Conservation (phyloP, 1,284 basidiomycete genomes). For the Entoloma clypeatum region DNA sequence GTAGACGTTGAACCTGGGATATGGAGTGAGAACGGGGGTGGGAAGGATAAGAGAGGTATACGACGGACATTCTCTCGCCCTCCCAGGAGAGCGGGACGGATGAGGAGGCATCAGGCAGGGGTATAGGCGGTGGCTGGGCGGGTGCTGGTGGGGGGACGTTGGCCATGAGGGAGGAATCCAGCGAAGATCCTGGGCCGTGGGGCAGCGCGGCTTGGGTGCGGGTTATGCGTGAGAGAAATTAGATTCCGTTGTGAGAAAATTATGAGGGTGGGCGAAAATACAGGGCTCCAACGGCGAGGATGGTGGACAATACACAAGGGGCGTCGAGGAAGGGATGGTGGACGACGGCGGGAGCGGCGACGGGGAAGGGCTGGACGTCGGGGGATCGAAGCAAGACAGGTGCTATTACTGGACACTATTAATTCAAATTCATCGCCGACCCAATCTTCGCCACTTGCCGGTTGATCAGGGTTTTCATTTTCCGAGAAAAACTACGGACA, state of each 20-base stretch:
- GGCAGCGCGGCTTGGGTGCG: slow-evolving; percentile 16
- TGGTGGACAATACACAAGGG: slow-evolving; percentile 16
- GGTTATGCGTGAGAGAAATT: slow-evolving; percentile 16
- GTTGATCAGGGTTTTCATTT: slow-evolving; percentile 13
- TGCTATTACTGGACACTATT: slow-evolving; percentile 8
- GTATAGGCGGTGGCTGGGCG: slow-evolving; percentile 19
- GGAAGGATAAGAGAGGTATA: slow-evolving; percentile 21
- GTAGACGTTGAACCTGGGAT: slow-evolving; percentile 76
- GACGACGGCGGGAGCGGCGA: slow-evolving; percentile 12
- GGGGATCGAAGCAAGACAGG: slow-evolving; percentile 22
- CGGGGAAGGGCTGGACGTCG: slow-evolving; percentile 17
- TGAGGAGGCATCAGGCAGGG: slow-evolving; percentile 22
- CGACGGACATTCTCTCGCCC: slow-evolving; percentile 46
- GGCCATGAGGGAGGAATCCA: slow-evolving; percentile 23
- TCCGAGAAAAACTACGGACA: too few relatives aligned
- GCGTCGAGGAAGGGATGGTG: neutral
- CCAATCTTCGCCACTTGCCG: slow-evolving; percentile 23
- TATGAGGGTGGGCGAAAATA: slow-evolving; percentile 12
- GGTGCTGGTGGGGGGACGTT: slow-evolving; percentile 22
- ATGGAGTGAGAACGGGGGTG: slow-evolving; percentile 15
- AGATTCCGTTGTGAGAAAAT: slow-evolving; percentile 15
- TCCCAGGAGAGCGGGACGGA: slow-evolving; percentile 42
- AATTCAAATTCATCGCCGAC: slow-evolving; percentile 28
- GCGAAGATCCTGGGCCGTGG: slow-evolving; percentile 11
- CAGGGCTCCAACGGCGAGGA: slow-evolving; percentile 10